These are phyloP conservation scores for Zymoseptoria tritici DNA, from an alignment of 2,329 filamentous ascomycete species.

Conservation along the genomic window DNA sequence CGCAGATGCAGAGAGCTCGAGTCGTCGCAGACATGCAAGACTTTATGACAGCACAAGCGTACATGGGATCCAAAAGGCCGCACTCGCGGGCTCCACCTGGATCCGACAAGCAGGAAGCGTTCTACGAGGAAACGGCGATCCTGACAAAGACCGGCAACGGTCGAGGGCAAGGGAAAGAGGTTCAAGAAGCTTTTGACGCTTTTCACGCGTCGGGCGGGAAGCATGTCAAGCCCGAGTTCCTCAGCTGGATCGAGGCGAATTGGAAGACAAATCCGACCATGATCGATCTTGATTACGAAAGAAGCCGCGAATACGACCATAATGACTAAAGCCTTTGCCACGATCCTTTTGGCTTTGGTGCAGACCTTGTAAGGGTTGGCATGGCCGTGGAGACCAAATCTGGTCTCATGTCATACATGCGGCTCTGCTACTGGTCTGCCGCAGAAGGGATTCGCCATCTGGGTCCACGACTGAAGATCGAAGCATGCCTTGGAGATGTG, in stretches of 20 bases:
- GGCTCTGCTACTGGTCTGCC: not conserved
- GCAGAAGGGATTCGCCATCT: not conserved
- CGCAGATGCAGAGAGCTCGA: not conserved
- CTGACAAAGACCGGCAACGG: not conserved
- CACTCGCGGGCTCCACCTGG: not conserved
- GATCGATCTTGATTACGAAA: constrained; percentile 8
- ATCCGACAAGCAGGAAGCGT: constrained; percentile 6
- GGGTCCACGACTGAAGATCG: constrained; percentile 2
- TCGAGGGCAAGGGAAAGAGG: not conserved
- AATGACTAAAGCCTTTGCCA: not conserved
- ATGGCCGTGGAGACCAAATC: not conserved
- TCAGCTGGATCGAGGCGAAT: not conserved
- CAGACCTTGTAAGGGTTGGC: not conserved
- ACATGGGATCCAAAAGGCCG: not conserved
- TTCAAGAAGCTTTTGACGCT: constrained; percentile 1
- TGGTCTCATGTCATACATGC: not conserved
- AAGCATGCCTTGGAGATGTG: constrained; percentile 7
- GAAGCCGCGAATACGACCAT: not conserved
- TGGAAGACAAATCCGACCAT: constrained; percentile 9
- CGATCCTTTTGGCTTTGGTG: constrained; percentile 3
- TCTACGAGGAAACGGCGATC: constrained; percentile 6
- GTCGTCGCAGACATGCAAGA: not conserved
- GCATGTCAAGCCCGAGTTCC: not conserved
- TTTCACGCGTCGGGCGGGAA: not conserved
- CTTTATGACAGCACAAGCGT: not conserved